phyloP scores from a whole-genome alignment of 2,329 filamentous ascomycete genomes.

The Graphilbum ipis-grandicollis region DNA sequence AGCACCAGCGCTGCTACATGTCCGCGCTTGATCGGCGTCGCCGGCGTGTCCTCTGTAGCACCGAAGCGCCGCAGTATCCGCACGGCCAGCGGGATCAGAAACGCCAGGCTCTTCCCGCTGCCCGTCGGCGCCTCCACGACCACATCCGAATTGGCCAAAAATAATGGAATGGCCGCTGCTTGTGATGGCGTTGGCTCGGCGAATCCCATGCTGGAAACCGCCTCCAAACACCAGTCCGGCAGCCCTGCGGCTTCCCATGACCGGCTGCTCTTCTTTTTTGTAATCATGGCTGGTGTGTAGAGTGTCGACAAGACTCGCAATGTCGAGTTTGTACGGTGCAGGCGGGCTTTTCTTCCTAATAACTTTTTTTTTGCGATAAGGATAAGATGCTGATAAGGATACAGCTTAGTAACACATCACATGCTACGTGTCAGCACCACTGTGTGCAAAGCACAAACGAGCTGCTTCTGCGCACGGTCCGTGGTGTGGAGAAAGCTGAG shows the following conservation, averaged over 20 bases:
- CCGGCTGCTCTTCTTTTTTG: slow-evolving; percentile 27
- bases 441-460: no score
- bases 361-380: neutral
- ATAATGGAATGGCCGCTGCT: slow-evolving; percentile 74
- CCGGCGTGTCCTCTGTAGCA: neutral
- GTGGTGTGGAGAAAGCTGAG: no score
- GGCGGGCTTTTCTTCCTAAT: no score
- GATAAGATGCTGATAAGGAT: no score
- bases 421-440: no score
- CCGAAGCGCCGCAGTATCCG: slow-evolving; percentile 49
- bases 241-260: slow-evolving; percentile 55
- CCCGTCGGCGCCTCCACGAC: slow-evolving; percentile 66
- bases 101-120: slow-evolving; percentile 78
- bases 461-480: no score
- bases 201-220: slow-evolving; percentile 72
- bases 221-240: slow-evolving; percentile 70
- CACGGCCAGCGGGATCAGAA: slow-evolving; percentile 63
- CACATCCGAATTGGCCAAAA: slow-evolving; percentile 79
- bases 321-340: no score
- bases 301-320: no score
- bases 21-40: slow-evolving; percentile 67
- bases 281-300: slow-evolving; percentile 15
- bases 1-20: slow-evolving; percentile 85
- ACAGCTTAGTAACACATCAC: no score
- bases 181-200: slow-evolving; percentile 64